Percentiles rank a stretch among this genome's conserved stretches.
Evolutionary conservation across 441 rosid genomes (phyloP).

Genomic region (Erodium moschatum): DNA sequence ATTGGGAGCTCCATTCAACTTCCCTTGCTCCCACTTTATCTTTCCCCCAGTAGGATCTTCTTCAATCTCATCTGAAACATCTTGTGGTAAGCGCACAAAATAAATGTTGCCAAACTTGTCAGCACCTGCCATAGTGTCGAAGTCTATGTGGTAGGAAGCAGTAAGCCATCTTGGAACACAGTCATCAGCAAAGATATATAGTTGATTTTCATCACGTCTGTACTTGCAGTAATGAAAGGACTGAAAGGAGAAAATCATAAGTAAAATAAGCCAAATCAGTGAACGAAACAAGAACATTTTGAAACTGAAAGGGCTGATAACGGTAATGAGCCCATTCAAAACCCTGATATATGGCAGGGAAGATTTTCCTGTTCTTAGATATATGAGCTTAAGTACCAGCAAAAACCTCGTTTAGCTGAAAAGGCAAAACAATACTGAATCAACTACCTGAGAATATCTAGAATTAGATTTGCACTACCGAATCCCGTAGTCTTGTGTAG

Average conservation of each 20-base stretch:
- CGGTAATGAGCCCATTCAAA: not conserved
- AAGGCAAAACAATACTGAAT: not conserved
- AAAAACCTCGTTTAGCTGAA: not conserved
- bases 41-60: slow-evolving; percentile 96
- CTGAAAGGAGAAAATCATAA: slow-evolving; percentile 32
- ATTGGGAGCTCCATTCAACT: slow-evolving; percentile 89
- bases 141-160: slow-evolving; percentile 75
- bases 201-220: slow-evolving; percentile 92
- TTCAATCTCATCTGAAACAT: slow-evolving; percentile 87
- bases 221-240: slow-evolving; percentile 97
- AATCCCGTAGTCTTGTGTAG: not conserved
- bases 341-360: not conserved
- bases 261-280: not conserved
- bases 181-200: slow-evolving; percentile 87
- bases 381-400: not conserved
- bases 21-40: slow-evolving; percentile 98
- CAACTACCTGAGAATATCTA: not conserved
- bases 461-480: not conserved
- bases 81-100: slow-evolving; percentile 80
- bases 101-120: slow-evolving; percentile 90
- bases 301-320: not conserved
- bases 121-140: slow-evolving; percentile 91
- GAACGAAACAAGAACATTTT: not conserved
- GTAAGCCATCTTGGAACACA: slow-evolving; percentile 91
- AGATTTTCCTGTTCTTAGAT: not conserved